Conservation (phyloP, 2,329 filamentous ascomycete species). For the Hansfordia pulvinata region DNA sequence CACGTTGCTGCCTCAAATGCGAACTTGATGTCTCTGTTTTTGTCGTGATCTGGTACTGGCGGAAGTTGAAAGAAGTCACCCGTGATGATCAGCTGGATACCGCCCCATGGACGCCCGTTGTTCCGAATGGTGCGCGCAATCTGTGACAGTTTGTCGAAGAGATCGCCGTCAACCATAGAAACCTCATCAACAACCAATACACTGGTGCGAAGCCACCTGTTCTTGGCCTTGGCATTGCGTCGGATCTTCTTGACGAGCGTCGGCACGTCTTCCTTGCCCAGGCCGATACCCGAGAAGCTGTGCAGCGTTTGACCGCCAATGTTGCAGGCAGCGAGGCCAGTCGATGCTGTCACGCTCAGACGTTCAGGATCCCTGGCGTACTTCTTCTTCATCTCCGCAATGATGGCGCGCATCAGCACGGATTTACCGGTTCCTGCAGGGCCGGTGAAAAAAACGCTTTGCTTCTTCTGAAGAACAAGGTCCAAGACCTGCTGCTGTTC, state of each 20-base stretch:
- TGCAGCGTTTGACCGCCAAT: constrained; percentile 92
- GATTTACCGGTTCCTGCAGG: constrained; percentile 96
- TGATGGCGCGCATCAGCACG: constrained; percentile 86
- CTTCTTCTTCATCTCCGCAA: constrained; percentile 65
- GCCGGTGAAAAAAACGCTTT: constrained; percentile 96
- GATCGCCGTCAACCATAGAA: constrained; percentile 94
- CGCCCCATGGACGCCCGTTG: constrained; percentile 85
- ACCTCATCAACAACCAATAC: constrained; percentile 87
- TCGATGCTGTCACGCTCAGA: constrained; percentile 89
- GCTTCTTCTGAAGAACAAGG: constrained; percentile 63
- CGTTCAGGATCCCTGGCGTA: constrained; percentile 65
- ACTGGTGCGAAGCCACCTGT: constrained; percentile 79
- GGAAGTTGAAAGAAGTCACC: constrained; percentile 97
- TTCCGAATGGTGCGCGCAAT: constrained; percentile 78
- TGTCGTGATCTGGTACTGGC: constrained; percentile 70
- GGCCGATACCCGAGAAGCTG: constrained; percentile 88
- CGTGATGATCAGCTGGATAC: constrained; percentile 89
- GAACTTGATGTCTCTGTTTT: constrained; percentile 60
- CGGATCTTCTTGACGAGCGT: constrained; percentile 83
- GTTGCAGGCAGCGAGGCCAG: constrained; percentile 89
- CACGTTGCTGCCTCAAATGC: constrained; percentile 88
- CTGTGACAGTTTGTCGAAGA: constrained; percentile 90
- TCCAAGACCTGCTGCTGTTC: constrained; percentile 79
- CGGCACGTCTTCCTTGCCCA: constrained; percentile 77
- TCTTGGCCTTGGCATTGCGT: constrained; percentile 75